Conservation (phyloP, 768 basidiomycete species). For the Calvatia gigantea region DNA sequence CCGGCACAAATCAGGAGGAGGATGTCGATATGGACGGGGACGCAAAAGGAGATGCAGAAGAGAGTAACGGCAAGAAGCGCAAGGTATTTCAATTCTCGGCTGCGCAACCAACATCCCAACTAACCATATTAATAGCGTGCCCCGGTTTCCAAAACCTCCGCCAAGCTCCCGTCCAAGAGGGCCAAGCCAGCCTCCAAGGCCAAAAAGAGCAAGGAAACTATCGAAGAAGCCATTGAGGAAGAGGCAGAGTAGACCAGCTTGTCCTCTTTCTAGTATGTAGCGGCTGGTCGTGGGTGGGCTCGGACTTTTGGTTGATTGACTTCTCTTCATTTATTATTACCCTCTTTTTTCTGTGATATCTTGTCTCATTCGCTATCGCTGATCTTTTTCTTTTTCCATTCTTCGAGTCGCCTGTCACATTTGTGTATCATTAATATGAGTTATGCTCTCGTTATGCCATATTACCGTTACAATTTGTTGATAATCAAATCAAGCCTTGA, state of each 20-base stretch:
- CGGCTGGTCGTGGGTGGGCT: not conserved
- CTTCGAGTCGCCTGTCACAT: not conserved
- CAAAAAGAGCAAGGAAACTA: slow-evolving; percentile 47
- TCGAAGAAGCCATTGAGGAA: slow-evolving; percentile 44
- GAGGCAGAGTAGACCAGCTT: slow-evolving; percentile 17
- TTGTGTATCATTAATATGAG: slow-evolving; percentile 11
- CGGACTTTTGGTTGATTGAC: not conserved
- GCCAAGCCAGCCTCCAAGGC: slow-evolving; percentile 36
- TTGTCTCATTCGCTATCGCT: not conserved
- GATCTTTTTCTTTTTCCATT: not conserved
- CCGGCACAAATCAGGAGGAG: slow-evolving; percentile 25
- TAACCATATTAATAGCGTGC: slow-evolving; percentile 19
- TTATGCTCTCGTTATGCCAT: slow-evolving; percentile 6
- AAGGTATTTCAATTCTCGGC: slow-evolving; percentile 45
- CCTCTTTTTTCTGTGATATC: not conserved
- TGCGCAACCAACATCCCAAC: not conserved
- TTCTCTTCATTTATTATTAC: slow-evolving; percentile 5
- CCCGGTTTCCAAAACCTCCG: slow-evolving; percentile 34
- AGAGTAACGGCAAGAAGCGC: slow-evolving; percentile 60
- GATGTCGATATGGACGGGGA: slow-evolving; percentile 40
- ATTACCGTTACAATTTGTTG: not conserved
- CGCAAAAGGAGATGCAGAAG: slow-evolving; percentile 38
- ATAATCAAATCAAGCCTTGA: not conserved
- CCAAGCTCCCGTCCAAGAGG: slow-evolving; percentile 48
- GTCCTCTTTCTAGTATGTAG: too few species aligned